Conservation (phyloP, 345 rosid genomes). For the Eucalyptus shirleyi region DNA sequence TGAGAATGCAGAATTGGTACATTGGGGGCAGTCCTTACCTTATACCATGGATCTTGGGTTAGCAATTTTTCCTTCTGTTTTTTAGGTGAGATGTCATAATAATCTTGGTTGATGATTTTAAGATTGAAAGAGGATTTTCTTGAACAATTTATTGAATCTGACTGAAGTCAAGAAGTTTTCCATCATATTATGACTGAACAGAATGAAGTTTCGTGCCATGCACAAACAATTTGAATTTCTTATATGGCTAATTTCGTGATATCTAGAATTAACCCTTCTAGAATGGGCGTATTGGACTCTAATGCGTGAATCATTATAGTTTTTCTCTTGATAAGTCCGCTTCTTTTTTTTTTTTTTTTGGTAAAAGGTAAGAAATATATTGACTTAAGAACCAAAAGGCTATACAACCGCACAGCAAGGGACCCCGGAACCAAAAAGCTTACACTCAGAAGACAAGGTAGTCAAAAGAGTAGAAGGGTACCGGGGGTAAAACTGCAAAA, state of each 20-base stretch:
- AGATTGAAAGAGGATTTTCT: too few relatives aligned
- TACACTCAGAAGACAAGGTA: too few relatives aligned
- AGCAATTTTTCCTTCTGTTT: neutral
- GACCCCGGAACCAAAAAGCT: too few relatives aligned
- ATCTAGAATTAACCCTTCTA: neutral
- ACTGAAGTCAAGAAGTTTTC: neutral
- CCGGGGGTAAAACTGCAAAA: too few relatives aligned
- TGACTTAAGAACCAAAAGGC: too few relatives aligned
- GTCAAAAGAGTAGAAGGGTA: too few relatives aligned
- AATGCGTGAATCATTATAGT: neutral
- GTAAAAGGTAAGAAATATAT: too few relatives aligned
- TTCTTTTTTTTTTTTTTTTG: too few relatives aligned
- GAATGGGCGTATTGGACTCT: neutral
- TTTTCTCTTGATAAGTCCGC: neutral
- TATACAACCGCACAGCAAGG: too few relatives aligned
- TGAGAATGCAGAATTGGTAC: neutral
- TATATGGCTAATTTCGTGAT: neutral
- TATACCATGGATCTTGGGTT: neutral
- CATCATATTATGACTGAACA: rapidly evolving
- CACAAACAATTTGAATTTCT: neutral
- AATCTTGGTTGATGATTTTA: too few relatives aligned
- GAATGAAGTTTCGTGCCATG: neutral
- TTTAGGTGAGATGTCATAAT: neutral
- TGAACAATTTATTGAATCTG: too few relatives aligned
- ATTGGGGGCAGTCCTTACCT: neutral